Conservation (phyloP, 495 filamentous ascomycete genomes). For the Podospora comata region DNA sequence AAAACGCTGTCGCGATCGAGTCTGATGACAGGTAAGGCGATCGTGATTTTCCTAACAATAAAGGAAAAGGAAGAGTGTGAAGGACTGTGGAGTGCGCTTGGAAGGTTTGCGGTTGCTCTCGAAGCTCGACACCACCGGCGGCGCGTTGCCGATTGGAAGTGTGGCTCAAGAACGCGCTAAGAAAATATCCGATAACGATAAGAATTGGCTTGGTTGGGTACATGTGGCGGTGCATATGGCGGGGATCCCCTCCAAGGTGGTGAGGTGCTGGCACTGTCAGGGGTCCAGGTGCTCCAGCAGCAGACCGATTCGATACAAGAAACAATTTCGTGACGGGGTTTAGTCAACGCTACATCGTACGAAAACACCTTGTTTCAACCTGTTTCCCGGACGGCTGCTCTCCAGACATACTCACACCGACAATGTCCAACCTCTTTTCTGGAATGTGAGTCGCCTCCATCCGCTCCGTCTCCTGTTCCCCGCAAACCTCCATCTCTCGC, state of each 20-base stretch:
- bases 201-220: conserved; percentile 17
- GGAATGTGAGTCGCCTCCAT: conserved; percentile 63
- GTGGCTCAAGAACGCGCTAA: conserved; percentile 8
- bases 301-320: conserved; percentile 3
- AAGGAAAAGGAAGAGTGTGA: background rate
- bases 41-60: background rate
- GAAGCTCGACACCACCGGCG: background rate
- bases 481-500: conserved; percentile 4
- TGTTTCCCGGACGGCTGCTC: background rate
- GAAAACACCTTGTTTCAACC: conserved; percentile 8
- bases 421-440: conserved; percentile 75
- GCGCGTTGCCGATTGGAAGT: conserved; percentile 3
- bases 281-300: conserved; percentile 8
- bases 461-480: conserved; percentile 19
- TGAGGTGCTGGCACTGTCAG: conserved; percentile 3
- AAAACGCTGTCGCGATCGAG: background rate
- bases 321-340: conserved; percentile 1
- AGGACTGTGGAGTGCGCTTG: background rate
- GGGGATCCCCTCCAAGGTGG: conserved; percentile 8
- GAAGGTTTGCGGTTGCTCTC: background rate
- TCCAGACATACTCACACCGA: conserved; percentile 20
- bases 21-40: background rate
- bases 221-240: background rate
- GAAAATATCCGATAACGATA: conserved; percentile 25
- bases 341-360: conserved; percentile 14